Evolutionary conservation across 2,329 filamentous ascomycete genomes (phyloP).

Genomic region (Parastagonospora nodorum): DNA sequence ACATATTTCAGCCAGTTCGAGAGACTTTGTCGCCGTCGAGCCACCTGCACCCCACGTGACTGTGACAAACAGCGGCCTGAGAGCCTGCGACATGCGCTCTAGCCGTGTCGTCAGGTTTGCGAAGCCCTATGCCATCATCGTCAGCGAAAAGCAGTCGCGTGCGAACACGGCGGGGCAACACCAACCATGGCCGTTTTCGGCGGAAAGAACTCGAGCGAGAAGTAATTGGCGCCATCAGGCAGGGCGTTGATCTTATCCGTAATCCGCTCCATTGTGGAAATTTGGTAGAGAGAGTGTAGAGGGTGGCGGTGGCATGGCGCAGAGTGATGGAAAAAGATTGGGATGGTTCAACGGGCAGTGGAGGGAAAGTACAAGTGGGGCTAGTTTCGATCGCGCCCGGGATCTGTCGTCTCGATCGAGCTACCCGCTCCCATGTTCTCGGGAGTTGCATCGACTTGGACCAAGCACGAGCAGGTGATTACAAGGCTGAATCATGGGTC

Average conservation of each 20-base stretch:
- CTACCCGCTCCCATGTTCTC: slow-evolving; percentile 2
- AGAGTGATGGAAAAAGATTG: slow-evolving; percentile 25
- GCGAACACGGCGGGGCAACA: slow-evolving; percentile 28
- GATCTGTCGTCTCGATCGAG: slow-evolving; percentile 17
- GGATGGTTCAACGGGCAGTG: slow-evolving; percentile 22
- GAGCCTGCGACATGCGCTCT: slow-evolving; percentile 89
- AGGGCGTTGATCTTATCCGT: slow-evolving; percentile 94
- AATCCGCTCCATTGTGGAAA: slow-evolving; percentile 64
- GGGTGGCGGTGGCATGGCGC: slow-evolving; percentile 30
- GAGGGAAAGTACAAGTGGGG: slow-evolving; percentile 29
- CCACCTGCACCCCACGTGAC: slow-evolving; percentile 98
- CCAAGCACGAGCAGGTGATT: neutral
- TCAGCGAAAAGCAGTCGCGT: neutral
- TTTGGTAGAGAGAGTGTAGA: neutral
- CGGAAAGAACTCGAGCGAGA: slow-evolving; percentile 98
- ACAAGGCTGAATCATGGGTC: neutral
- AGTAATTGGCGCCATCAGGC: slow-evolving; percentile 80
- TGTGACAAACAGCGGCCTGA: slow-evolving; percentile 92
- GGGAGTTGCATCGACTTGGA: neutral
- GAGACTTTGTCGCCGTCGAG: slow-evolving; percentile 85
- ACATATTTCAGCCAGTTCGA: slow-evolving; percentile 93
- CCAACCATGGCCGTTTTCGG: slow-evolving; percentile 88
- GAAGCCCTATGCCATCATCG: slow-evolving; percentile 65
- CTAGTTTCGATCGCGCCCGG: slow-evolving; percentile 21
- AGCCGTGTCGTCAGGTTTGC: slow-evolving; percentile 91